Evolutionary conservation across 1,284 basidiomycete genomes (phyloP), one percentile per base, ranked within the genome.

Genomic region (Trametes polyzona): DNA sequence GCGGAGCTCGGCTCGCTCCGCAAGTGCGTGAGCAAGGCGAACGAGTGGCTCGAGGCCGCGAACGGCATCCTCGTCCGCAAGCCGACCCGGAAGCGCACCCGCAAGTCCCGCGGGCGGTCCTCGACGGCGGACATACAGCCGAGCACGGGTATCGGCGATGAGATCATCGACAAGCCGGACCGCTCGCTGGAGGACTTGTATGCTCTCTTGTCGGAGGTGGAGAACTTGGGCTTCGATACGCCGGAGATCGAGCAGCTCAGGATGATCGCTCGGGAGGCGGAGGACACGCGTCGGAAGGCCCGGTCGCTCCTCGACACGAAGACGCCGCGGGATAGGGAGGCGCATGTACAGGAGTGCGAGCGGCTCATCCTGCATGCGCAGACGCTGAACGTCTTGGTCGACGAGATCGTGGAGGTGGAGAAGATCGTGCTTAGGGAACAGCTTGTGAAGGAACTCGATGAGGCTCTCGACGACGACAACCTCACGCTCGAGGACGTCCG

Each of bases 41-140:
- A 88, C 64, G 86, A 90, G 60, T 96, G 95, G 94, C 78, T 95
- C 4, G 88, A 92, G 49, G 82, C 86, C 9, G 89, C 86, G 50
- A 92, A 88, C 62, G 77, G 78, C 0, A 88, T 90, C 74, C 76
- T 86, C 60, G 80, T 86, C 51, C 83, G 89, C 51, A 90, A 92
- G 72, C 84, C 86, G 67, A 83, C 82, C 59, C 80, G 87, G 52
- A 90, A 88, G 68, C 84, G 88, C n/a, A 78, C 84, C n/a, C 80
- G 83, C 47, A 79, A 84, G 48, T 79, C 82, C 23, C 83, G 83
- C 52, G 82, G 82, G 14, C 83, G 85, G 29, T 77, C 78, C 32
- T 75, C 78, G 23, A 65, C 73, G 40, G 64, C 67, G 2, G 56
- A 60, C 21, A 43, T 44, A 19, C 57, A 52, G 17, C 32, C 58